phyloP scores from a whole-genome alignment of 2,329 filamentous ascomycete species.

The Endoconidiophora laricicola region DNA sequence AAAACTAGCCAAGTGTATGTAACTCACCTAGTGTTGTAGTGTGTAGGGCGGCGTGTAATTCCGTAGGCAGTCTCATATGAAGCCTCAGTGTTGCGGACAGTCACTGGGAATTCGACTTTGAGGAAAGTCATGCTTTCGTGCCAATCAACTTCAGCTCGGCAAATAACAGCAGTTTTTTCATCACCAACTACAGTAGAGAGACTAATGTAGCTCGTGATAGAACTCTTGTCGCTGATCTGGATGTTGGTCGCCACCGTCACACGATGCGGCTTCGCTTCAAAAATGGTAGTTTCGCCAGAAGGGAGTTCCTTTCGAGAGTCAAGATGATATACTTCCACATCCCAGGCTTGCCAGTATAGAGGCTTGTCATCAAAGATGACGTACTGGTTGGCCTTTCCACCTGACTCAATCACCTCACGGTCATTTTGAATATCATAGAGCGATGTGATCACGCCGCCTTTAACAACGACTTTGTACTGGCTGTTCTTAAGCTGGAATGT shows the following conservation, averaged over 20 bases:
- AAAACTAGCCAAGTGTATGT: not conserved
- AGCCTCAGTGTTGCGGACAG: slow-evolving; percentile 78
- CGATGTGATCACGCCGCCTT: slow-evolving; percentile 65
- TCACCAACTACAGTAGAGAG: slow-evolving; percentile 49
- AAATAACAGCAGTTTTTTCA: slow-evolving; percentile 22
- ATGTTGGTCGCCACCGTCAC: slow-evolving; percentile 74
- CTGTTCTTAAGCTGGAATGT: slow-evolving; percentile 68
- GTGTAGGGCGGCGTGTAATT: slow-evolving; percentile 73
- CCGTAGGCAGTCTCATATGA: slow-evolving; percentile 93
- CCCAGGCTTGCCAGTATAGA: slow-evolving; percentile 94
- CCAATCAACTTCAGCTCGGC: slow-evolving; percentile 85
- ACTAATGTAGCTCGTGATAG: slow-evolving; percentile 71
- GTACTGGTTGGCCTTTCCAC: slow-evolving; percentile 70
- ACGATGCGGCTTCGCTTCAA: slow-evolving; percentile 54
- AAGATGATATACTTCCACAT: slow-evolving; percentile 92
- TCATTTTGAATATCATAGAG: slow-evolving; percentile 58
- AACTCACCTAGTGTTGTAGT: slow-evolving; percentile 72
- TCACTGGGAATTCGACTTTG: slow-evolving; percentile 95
- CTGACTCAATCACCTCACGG: slow-evolving; percentile 60
- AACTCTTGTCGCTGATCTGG: slow-evolving; percentile 73
- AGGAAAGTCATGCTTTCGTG: slow-evolving; percentile 93
- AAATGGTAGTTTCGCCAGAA: slow-evolving; percentile 50
- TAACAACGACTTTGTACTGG: slow-evolving; percentile 55
- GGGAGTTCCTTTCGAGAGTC: slow-evolving; percentile 66
- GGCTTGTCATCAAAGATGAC: slow-evolving; percentile 96